Evolutionary conservation across 148 eudicot species (phyloP).

Genomic region (Chenopodium quinoa): DNA sequence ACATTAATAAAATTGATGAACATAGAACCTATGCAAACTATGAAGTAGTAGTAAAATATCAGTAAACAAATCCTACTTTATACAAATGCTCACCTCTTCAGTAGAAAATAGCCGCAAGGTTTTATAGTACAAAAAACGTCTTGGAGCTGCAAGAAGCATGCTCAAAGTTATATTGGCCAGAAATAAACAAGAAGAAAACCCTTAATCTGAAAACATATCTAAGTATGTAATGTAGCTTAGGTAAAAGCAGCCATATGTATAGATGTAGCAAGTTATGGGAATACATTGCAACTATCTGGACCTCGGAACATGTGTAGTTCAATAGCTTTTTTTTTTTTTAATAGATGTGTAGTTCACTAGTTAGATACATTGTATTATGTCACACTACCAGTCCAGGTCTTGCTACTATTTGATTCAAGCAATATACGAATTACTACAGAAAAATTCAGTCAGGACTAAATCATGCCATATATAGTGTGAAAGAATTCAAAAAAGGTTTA

Average conservation of each 20-base stretch:
- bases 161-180: not conserved
- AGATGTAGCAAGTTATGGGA: not conserved
- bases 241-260: not conserved
- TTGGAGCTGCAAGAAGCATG: slow-evolving; percentile 53
- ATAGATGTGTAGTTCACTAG: not conserved
- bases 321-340: no score
- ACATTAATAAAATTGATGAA: not conserved
- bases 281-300: not conserved
- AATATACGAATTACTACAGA: not conserved
- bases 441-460: not conserved
- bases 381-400: not conserved
- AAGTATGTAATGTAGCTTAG: not conserved
- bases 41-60: not conserved
- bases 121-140: slow-evolving; percentile 63
- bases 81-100: slow-evolving; percentile 60
- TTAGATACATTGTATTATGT: not conserved
- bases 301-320: not conserved
- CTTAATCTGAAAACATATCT: not conserved
- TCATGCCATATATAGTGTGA: not conserved
- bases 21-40: not conserved
- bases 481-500: not conserved
- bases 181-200: not conserved
- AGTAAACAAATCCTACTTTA: no score
- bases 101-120: slow-evolving; percentile 56
- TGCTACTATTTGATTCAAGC: not conserved